phyloP scores from a whole-genome alignment of 306 rosid genomes.

The Quercus aquifolioides region DNA sequence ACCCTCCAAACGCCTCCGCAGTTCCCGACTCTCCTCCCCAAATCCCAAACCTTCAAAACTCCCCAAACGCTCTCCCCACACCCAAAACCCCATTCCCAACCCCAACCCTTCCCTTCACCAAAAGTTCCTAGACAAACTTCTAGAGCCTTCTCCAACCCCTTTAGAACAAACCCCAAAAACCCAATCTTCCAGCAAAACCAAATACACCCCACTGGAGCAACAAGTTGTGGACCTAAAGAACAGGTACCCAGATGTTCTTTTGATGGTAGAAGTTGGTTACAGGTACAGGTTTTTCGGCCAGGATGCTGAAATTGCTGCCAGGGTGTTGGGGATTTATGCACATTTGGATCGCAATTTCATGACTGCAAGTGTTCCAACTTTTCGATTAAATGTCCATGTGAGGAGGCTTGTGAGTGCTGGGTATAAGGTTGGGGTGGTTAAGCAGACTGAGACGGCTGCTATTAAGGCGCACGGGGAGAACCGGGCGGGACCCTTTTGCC shows the following conservation, averaged over 20 bases:
- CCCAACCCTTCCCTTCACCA: slow-evolving; percentile 58
- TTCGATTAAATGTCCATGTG: slow-evolving; percentile 78
- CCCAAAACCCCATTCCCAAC: slow-evolving; percentile 42
- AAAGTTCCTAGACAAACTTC: slow-evolving; percentile 68
- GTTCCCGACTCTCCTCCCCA: slow-evolving; percentile 45
- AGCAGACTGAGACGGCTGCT: slow-evolving; percentile 95
- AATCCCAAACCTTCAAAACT: slow-evolving; percentile 41
- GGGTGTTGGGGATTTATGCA: slow-evolving; percentile 70
- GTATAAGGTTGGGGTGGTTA: slow-evolving; percentile 85
- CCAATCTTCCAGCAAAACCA: neutral
- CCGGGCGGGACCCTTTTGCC: slow-evolving; percentile 63
- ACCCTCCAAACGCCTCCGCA: slow-evolving; percentile 70
- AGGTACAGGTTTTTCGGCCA: slow-evolving; percentile 72
- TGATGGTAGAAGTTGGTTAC: slow-evolving; percentile 95
- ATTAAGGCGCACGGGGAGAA: slow-evolving; percentile 83
- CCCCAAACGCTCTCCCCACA: slow-evolving; percentile 59
- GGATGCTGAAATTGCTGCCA: slow-evolving; percentile 81
- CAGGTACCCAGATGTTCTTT: slow-evolving; percentile 75
- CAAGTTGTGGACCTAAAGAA: slow-evolving; percentile 71
- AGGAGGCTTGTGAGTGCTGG: slow-evolving; percentile 92
- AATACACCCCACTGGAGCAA: slow-evolving; percentile 70
- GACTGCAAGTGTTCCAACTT: slow-evolving; percentile 84
- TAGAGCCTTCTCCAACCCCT: slow-evolving; percentile 45
- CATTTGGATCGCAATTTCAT: slow-evolving; percentile 77
- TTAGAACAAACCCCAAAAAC: slow-evolving; percentile 7